Conservation (phyloP, 345 rosid species). For the Stellera chamaejasme region DNA sequence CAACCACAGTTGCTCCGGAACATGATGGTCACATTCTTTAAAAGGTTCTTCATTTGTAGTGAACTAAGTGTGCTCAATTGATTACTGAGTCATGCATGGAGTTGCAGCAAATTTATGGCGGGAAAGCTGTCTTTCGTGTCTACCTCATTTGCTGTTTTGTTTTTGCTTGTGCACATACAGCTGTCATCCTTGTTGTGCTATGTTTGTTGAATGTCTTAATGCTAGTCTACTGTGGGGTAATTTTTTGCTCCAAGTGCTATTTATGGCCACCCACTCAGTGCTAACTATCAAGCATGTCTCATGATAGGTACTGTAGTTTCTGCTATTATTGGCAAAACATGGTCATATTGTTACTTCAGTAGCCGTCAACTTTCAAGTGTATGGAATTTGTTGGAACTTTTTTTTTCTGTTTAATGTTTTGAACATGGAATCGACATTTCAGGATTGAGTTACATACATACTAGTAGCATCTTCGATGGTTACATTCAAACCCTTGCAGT, state of each 20-base stretch:
- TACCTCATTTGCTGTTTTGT: background rate
- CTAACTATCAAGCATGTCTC: no score
- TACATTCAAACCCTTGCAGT: no score
- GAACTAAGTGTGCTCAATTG: no score
- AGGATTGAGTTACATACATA: slow-evolving; percentile 2
- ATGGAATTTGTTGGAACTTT: background rate
- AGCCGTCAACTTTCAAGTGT: background rate
- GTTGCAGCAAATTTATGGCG: slow-evolving; percentile 1
- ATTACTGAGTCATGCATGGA: no score
- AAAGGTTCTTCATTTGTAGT: slow-evolving; percentile 38
- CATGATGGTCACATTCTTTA: slow-evolving; percentile 99
- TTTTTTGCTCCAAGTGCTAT: no score
- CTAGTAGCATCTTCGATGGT: no score
- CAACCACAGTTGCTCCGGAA: slow-evolving; percentile 90
- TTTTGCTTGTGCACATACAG: background rate
- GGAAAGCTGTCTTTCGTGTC: background rate
- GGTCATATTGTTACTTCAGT: background rate
- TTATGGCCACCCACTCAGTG: no score
- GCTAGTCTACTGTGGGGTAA: no score
- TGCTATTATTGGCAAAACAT: no score
- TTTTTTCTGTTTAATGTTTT: background rate
- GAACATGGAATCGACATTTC: background rate
- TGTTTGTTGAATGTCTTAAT: background rate
- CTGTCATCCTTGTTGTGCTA: background rate
- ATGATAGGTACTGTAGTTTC: no score